Conservation (phyloP, 148 eudicot genomes). For the Polygonum maritimum region DNA sequence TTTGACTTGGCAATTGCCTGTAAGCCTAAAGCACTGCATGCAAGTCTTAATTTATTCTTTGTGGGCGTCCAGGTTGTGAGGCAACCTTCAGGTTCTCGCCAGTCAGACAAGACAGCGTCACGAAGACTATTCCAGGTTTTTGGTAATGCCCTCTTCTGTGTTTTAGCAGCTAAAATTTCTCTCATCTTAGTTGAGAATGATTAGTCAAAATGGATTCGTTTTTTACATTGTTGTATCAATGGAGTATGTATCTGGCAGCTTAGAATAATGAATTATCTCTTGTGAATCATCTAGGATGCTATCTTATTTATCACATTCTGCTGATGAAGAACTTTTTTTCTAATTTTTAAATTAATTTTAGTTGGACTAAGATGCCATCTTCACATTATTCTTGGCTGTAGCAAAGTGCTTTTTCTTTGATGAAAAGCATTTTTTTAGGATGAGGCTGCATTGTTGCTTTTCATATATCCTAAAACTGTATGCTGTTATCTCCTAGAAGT, state of each 20-base stretch:
- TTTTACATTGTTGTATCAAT: background rate
- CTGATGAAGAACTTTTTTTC: background rate
- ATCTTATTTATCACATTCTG: background rate
- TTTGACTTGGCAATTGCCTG: slow-evolving; percentile 9
- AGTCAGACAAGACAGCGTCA: slow-evolving; percentile 50
- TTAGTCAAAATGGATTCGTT: background rate
- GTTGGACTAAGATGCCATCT: background rate
- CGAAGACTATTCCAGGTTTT: slow-evolving; percentile 77
- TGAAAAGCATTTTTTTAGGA: background rate
- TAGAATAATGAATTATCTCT: background rate
- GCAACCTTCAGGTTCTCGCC: slow-evolving; percentile 51
- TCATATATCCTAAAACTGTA: background rate
- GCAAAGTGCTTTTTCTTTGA: background rate
- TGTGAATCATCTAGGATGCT: background rate
- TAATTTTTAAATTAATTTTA: background rate
- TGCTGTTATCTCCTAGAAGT: background rate
- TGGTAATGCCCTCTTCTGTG: slow-evolving; percentile 36
- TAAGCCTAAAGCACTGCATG: background rate
- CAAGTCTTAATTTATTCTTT: background rate
- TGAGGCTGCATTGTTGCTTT: background rate
- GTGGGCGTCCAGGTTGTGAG: slow-evolving; percentile 5
- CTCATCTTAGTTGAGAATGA: background rate
- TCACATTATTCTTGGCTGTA: background rate
- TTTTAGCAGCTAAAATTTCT: background rate
- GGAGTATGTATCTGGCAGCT: background rate